Percentiles rank a stretch among this genome's conserved stretches.
Evolutionary conservation across 768 basidiomycete species (phyloP).

Genomic region (Naganishia randhawae): DNA sequence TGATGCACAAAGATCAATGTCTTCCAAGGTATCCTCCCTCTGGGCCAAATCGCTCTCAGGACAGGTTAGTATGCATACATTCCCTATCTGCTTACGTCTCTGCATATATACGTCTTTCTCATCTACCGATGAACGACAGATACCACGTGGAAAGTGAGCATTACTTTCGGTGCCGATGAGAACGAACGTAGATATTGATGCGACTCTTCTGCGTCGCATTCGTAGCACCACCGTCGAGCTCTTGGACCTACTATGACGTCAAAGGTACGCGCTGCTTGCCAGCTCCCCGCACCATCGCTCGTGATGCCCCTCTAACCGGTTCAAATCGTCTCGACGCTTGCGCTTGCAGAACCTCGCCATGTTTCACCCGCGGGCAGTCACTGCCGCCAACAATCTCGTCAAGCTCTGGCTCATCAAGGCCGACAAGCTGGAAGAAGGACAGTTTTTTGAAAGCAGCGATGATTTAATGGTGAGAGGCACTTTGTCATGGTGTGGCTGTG

Average conservation of each 20-base stretch:
- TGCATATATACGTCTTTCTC: not conserved
- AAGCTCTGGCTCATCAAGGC: slow-evolving; percentile 34
- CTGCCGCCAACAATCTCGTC: slow-evolving; percentile 32
- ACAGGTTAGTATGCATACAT: slow-evolving; percentile 26
- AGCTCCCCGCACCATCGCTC: no score
- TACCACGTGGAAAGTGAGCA: slow-evolving; percentile 9
- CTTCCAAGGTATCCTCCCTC: slow-evolving; percentile 37
- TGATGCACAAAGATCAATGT: slow-evolving; percentile 15
- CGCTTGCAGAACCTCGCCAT: slow-evolving; percentile 34
- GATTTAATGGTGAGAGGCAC: slow-evolving; percentile 9
- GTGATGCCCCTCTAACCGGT: no score
- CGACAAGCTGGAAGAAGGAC: slow-evolving; percentile 2
- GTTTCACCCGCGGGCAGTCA: slow-evolving; percentile 35
- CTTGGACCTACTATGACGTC: slow-evolving; percentile 43
- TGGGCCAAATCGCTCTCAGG: slow-evolving; percentile 36
- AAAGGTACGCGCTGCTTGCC: slow-evolving; percentile 1
- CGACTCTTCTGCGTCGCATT: not conserved
- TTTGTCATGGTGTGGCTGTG: slow-evolving; percentile 34
- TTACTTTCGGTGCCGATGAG: not conserved
- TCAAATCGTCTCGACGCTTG: no score
- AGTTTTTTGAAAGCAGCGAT: slow-evolving; percentile 15
- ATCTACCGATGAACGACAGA: not conserved
- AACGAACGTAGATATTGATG: not conserved
- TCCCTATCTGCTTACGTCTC: not conserved
- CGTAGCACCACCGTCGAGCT: slow-evolving; percentile 39